Evolutionary conservation across 768 basidiomycete genomes (phyloP).

Genomic region (Russula olivacea): DNA sequence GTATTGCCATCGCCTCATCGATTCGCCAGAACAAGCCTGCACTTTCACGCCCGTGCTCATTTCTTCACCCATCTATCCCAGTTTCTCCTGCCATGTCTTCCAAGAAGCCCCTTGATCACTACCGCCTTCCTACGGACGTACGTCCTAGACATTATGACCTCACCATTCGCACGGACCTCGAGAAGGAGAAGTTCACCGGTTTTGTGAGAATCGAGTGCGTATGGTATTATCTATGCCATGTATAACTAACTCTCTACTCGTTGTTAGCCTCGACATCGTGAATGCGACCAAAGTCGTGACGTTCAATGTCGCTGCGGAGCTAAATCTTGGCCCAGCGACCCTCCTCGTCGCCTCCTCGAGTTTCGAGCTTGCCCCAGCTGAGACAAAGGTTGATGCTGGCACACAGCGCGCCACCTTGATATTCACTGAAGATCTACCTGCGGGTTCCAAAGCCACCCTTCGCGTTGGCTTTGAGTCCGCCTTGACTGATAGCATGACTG

Average conservation of each 20-base stretch:
- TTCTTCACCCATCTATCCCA: constrained; percentile 6
- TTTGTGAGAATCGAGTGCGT: constrained; percentile 64
- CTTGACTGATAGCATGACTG: constrained; percentile 69
- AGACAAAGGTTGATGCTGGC: constrained; percentile 48
- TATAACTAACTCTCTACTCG: background rate
- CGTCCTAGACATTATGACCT: constrained; percentile 75
- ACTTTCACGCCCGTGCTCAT: constrained; percentile 12
- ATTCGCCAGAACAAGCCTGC: background rate
- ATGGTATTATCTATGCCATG: background rate
- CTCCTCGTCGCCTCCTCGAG: constrained; percentile 49
- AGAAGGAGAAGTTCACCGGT: constrained; percentile 69
- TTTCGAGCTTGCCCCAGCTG: constrained; percentile 39
- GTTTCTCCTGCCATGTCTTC: constrained; percentile 1
- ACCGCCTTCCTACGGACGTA: constrained; percentile 62
- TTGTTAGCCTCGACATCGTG: constrained; percentile 53
- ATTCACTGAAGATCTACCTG: constrained; percentile 54
- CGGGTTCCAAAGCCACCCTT: constrained; percentile 64
- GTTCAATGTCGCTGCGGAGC: constrained; percentile 53
- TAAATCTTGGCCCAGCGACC: constrained; percentile 53
- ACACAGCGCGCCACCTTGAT: constrained; percentile 60
- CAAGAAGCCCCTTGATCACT: constrained; percentile 24
- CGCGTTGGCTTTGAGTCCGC: constrained; percentile 61
- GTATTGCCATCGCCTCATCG: background rate
- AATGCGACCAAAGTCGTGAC: constrained; percentile 54
- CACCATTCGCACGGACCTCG: constrained; percentile 75